Evolutionary conservation across 345 rosid genomes (phyloP).

Genomic region (Linum usitatissimum): DNA sequence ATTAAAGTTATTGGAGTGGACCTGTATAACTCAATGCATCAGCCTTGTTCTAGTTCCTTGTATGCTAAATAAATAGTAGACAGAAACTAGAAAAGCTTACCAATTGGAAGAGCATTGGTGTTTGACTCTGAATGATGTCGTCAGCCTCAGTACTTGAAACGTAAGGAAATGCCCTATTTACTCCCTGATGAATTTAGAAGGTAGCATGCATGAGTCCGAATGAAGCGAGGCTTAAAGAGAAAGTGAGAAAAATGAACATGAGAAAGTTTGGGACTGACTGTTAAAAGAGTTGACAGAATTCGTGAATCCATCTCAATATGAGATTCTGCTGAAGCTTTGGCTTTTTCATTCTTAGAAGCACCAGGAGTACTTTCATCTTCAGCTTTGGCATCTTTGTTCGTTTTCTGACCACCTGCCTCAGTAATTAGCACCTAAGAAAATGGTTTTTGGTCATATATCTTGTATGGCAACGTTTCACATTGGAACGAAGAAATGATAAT

Average conservation of each 20-base stretch:
- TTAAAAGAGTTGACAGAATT: conserved; percentile 75
- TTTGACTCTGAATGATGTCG: conserved; percentile 74
- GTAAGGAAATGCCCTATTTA: conserved; percentile 94
- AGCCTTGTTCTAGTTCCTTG: background rate
- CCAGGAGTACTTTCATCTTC: conserved; percentile 18
- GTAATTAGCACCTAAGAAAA: conserved; percentile 52
- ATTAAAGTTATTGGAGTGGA: conserved; percentile 85
- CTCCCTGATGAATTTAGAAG: conserved; percentile 47
- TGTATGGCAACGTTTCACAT: background rate
- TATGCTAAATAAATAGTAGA: background rate
- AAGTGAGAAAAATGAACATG: background rate
- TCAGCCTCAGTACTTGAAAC: conserved; percentile 81
- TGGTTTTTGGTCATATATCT: background rate
- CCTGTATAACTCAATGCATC: conserved; percentile 37
- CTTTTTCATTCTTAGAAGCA: conserved; percentile 28
- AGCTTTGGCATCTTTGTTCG: conserved; percentile 21
- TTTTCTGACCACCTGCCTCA: conserved; percentile 39
- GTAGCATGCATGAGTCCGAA: conserved; percentile 5
- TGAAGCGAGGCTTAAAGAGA: background rate
- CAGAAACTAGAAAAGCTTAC: conserved; percentile 27
- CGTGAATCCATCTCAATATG: conserved; percentile 90
- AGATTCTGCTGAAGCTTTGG: conserved; percentile 35
- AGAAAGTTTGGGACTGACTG: conserved; percentile 33
- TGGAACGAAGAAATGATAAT: background rate
- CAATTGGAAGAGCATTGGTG: conserved; percentile 84